Base-by-base conservation (phyloP, 805 yeast species). In the Nakazawaea ishiwadae region DNA sequence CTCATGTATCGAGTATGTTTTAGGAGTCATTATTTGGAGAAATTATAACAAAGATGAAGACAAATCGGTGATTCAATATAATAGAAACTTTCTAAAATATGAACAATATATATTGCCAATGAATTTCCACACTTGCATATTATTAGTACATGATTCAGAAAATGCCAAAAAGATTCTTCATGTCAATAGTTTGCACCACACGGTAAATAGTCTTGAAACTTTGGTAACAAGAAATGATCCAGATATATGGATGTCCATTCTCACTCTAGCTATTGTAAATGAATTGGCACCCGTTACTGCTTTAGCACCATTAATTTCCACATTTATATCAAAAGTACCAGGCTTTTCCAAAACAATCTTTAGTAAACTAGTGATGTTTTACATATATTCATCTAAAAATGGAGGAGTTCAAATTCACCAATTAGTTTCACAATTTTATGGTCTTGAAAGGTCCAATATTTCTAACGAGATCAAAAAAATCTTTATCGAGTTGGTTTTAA, bases 401-500 rank as follows among this genome's bases (percentile, higher is more conserved):
- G 60, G 57, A 2, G 48, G 46, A 20, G 19, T 26, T 12, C 8
- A 37, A 7, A 40, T 61, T 2, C 28, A 36, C 0, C 29, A 31
- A 11, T 36, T 62, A 51, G 42, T 65, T 3, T 39, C 37, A 3
- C 44, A 46, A 9, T 52, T 59, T 29, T 54, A 63, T 38, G 34
- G 48, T 0, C 31, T 46, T 6, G 55, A 52, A 11, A 31, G 40
- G 4, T 8, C 26, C 1, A 20, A 18, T 2, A 1, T 49, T 0
- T 28, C 56, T 0, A 33, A 14, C 2, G 52, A 51, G 2, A 44
- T 54, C 1, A 44, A 50, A 21, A 41, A 47, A 7, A 27, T 56
- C 5, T 53, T 66, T 37, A 39, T 63, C 14, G 62, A 63, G 34
- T 35, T 63, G 15, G 56, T 54, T 12, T 37, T 73, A 4, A 44